A percentile compares a stretch with the other conserved stretches of the same genome.
Evolutionary conservation across 1,284 basidiomycete species (phyloP).

Genomic region (Xerocomus amazonicus): DNA sequence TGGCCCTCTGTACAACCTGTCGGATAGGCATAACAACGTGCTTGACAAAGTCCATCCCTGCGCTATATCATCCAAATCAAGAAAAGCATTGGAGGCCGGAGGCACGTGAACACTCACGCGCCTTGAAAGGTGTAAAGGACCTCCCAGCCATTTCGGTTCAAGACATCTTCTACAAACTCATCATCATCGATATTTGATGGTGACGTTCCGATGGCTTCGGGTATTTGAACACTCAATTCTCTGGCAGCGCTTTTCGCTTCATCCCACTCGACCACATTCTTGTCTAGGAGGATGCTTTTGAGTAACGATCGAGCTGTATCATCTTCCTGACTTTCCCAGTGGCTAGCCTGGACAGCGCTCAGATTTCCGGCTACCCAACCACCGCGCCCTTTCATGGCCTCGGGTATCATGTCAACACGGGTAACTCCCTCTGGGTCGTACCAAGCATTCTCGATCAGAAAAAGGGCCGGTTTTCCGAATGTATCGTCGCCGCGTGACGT

Average conservation of each 20-base stretch:
- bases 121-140: conserved; percentile 35
- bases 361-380: conserved; percentile 19
- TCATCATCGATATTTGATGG: conserved; percentile 19
- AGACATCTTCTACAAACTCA: conserved; percentile 27
- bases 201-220: conserved; percentile 6
- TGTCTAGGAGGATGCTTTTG: conserved; percentile 23
- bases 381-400: conserved; percentile 18
- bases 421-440: conserved; percentile 35
- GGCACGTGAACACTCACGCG: conserved; percentile 25
- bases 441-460: conserved; percentile 35
- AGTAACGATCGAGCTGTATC: conserved; percentile 11
- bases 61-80: conserved; percentile 21
- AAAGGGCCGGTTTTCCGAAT: conserved; percentile 21
- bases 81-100: not conserved
- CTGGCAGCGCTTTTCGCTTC: conserved; percentile 24
- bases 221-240: conserved; percentile 15
- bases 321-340: conserved; percentile 15
- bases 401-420: conserved; percentile 33
- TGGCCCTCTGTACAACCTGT: conserved; percentile 32
- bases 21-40: conserved; percentile 35
- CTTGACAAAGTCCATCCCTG: conserved; percentile 40
- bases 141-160: conserved; percentile 34
- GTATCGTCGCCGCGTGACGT: conserved; percentile 1
- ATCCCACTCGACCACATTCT: conserved; percentile 28
- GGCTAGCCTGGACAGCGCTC: conserved; percentile 14